Base-by-base conservation (phyloP, 2,329 filamentous ascomycete genomes). In the Thermomyces lanuginosus region DNA sequence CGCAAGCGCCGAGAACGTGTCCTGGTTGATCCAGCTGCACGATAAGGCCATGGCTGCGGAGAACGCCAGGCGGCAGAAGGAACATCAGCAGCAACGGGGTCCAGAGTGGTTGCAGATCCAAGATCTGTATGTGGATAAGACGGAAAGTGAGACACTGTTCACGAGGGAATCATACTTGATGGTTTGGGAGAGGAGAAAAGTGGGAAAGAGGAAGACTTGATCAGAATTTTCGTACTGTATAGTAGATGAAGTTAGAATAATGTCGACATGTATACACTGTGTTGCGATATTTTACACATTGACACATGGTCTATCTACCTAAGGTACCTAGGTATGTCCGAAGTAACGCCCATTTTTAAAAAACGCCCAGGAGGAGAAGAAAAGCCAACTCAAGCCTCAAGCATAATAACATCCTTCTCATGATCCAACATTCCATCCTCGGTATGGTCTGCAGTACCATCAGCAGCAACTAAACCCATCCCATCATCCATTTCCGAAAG, bases 151-250 rank as follows among this genome's bases (percentile, higher is more conserved):
- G 60, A 67, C 92, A 41, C 51, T 98, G 38, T 92, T 92, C 45
- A 76, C 91, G 0, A 82, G 86, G 27, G 89, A 98, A 64, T 79
- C 79, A 30, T 95, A 95, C 61, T 56, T 95, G 32, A 91, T 95
- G 68, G 72, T 98, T 22, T 95, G 89, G 89, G 89, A 95, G 61
- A 66, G 78, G 51, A 69, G 83, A 53, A 75, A 69, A 46, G 33
- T 40, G 4, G 46, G 48, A 16, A 46, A 35, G 23, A 56, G 53
- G 31, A 48, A 48, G 28, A 61, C 58, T 40, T 48, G 45, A 6
- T 56, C 51, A 37, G 42, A 37, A 9, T 28, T 39, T 8, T 34
- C 39, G 10, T 8, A 20, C 7, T 20, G 18, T 8, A 20, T 20
- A 8, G 18, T 20, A 20, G 10, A 20, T 20, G 10, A 8, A 20